Base-by-base conservation (phyloP, 177 flowering plant genomes). In the Telopea speciosissima region DNA sequence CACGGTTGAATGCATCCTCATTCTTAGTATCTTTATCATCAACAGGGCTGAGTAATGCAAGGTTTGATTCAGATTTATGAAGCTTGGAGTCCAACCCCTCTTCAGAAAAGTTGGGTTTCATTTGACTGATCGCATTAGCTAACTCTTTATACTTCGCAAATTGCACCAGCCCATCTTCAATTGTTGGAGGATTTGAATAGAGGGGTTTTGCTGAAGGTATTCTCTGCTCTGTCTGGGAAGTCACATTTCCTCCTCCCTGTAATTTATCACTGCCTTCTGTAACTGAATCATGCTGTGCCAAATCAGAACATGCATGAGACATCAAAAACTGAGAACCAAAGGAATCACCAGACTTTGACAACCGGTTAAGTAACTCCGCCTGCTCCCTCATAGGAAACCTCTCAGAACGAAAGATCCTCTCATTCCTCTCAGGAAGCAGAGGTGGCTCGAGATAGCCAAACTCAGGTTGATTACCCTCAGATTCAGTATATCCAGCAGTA, bases 291-390 rank as follows among this genome's bases (percentile, higher is more conserved):
- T 80, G 79, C 36, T 81, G 83, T 56, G 69, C 72, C 16, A 72
- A 28, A 71, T 79, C 83, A 74, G 88, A 70, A 36, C 54, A 85
- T 59, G 86, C 68, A n/a, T 87, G 85, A 62, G 88, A 62, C 8
- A 82, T 80, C 64, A 87, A 78, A 78, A 88, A 86, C 72, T 87
- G 97, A 72, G 97, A 80, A 73, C 82, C 87, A 75, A 80, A 78
- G 7, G 93, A 90, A 78, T 95, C 94, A 81, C 92, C 97, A 61
- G 99, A 95, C 66, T 95, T 95, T 63, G 99, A 87, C 63, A 86
- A 80, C 44, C 99, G 85, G 73, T 80, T 87, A 49, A 76, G 81
- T 63, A 80, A 70, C 74, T 87, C 97, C 61, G 74, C 75, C 83
- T 85, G 96, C 81, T 88, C 91, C 74, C 93, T 73, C 8, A 33